These are phyloP conservation scores for Eucalyptus erythrocorys DNA, from an alignment of 345 rosid species.

Conservation along the genomic window DNA sequence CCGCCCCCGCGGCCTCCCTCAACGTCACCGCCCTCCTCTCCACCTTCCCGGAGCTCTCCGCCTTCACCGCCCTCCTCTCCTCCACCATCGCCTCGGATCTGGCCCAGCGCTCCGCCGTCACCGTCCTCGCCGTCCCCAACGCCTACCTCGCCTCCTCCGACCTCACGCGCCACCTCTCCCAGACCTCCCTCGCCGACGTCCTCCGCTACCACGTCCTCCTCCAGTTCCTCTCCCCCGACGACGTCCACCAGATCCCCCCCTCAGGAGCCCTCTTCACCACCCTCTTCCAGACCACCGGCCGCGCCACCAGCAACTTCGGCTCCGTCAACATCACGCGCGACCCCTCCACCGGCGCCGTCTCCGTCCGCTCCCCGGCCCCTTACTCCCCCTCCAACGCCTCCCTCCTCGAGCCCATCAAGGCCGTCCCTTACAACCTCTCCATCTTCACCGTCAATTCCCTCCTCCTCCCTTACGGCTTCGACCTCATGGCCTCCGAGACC, in stretches of 20 bases:
- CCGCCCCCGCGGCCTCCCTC: conserved; percentile 20
- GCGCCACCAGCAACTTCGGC: conserved; percentile 51
- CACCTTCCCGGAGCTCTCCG: conserved; percentile 4
- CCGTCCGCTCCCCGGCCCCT: conserved; percentile 37
- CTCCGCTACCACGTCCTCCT: conserved; percentile 81
- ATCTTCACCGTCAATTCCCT: conserved; percentile 56
- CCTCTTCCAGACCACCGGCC: conserved; percentile 71
- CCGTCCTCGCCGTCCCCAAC: conserved; percentile 80
- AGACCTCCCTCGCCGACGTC: conserved; percentile 63
- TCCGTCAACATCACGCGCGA: conserved; percentile 67
- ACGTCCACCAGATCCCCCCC: conserved; percentile 54
- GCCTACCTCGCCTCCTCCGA: conserved; percentile 32
- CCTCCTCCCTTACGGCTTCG: conserved; percentile 53
- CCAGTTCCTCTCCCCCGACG: conserved; percentile 53
- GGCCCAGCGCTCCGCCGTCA: conserved; percentile 49
- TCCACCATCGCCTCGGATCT: conserved; percentile 40
- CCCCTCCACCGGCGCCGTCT: conserved; percentile 27
- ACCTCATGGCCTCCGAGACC: conserved; percentile 61
- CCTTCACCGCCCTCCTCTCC: conserved; percentile 37
- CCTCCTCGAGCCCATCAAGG: conserved; percentile 37
- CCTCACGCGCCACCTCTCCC: conserved; percentile 63
- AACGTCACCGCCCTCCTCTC: conserved; percentile 39
- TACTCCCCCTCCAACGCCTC: conserved; percentile 44
- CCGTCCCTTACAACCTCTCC: conserved; percentile 55
- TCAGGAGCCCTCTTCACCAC: conserved; percentile 50